Percentiles rank a stretch among this genome's conserved stretches.
Evolutionary conservation across 2,329 filamentous ascomycete species (phyloP).

Genomic region (Epichloe coenophiala): DNA sequence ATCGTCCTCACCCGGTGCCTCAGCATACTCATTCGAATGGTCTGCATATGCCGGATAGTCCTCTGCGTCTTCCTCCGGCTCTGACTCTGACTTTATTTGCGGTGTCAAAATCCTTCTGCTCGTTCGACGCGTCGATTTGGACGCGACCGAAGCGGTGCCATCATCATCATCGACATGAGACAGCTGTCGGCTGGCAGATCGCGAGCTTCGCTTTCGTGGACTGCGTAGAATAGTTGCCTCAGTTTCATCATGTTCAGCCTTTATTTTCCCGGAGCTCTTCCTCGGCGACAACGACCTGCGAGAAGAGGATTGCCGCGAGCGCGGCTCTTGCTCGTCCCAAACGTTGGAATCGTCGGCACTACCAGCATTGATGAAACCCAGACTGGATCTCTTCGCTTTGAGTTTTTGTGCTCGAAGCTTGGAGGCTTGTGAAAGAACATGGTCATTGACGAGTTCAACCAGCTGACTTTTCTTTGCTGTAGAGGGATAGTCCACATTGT

Average conservation of each 20-base stretch:
- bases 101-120: conserved; percentile 38
- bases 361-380: conserved; percentile 61
- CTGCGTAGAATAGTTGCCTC: conserved; percentile 25
- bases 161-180: conserved; percentile 35
- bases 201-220: conserved; percentile 40
- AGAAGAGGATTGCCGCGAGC: conserved; percentile 33
- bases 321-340: conserved; percentile 45
- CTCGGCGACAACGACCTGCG: conserved; percentile 42
- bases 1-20: background rate
- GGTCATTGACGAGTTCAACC: conserved; percentile 66
- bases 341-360: conserved; percentile 53
- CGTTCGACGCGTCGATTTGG: conserved; percentile 31
- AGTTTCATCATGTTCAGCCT: conserved; percentile 37
- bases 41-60: conserved; percentile 23
- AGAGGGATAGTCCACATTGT: conserved; percentile 74
- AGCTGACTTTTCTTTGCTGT: conserved; percentile 87
- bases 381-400: conserved; percentile 72
- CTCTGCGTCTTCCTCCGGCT: conserved; percentile 29
- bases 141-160: conserved; percentile 22
- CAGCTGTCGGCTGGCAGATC: conserved; percentile 40
- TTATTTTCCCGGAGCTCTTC: conserved; percentile 37
- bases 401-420: conserved; percentile 64
- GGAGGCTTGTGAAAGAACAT: conserved; percentile 65
- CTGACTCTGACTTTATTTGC: conserved; percentile 39
- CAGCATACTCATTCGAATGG: conserved; percentile 41